Evolutionary conservation across 2,329 filamentous ascomycete species (phyloP).

Genomic region (Hymenoscyphus fraxineus): DNA sequence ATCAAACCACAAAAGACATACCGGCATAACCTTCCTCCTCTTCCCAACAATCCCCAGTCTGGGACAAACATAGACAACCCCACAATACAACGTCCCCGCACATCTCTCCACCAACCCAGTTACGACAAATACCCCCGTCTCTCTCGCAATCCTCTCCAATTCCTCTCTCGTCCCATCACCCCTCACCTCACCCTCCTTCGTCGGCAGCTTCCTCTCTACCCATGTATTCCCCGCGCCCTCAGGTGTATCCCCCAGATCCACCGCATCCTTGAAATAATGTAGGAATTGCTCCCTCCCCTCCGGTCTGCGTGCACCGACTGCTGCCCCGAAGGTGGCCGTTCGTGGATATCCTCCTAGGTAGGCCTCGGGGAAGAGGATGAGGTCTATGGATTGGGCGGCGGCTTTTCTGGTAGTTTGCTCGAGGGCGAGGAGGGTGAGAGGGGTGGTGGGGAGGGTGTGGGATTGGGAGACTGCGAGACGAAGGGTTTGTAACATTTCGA

Average conservation of each 20-base stretch:
- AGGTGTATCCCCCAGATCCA: conserved; percentile 79
- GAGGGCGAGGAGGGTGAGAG: conserved; percentile 61
- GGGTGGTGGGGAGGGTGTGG: conserved; percentile 44
- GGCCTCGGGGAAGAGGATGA: conserved; percentile 87
- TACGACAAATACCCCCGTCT: conserved; percentile 79
- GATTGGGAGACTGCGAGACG: conserved; percentile 48
- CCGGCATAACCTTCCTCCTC: conserved; percentile 87
- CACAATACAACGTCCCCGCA: conserved; percentile 81
- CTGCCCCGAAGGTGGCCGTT: conserved; percentile 71
- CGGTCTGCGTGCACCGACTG: conserved; percentile 64
- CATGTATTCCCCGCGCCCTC: conserved; percentile 68
- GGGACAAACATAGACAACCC: conserved; percentile 78
- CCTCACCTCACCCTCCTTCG: conserved; percentile 42
- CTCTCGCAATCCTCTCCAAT: conserved; percentile 69
- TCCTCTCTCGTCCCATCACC: conserved; percentile 77
- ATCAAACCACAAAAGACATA: conserved; percentile 38
- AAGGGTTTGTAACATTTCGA: conserved; percentile 26
- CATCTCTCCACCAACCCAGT: conserved; percentile 75
- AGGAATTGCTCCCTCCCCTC: conserved; percentile 78
- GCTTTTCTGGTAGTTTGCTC: conserved; percentile 60
- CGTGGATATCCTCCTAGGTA: conserved; percentile 90
- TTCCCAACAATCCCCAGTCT: conserved; percentile 71
- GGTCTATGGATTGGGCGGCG: conserved; percentile 51
- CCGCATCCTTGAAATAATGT: conserved; percentile 70
- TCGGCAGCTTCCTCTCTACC: conserved; percentile 55